Base-by-base conservation (phyloP, 192 early-diverging fungal species). In the Coemansia aciculifera region DNA sequence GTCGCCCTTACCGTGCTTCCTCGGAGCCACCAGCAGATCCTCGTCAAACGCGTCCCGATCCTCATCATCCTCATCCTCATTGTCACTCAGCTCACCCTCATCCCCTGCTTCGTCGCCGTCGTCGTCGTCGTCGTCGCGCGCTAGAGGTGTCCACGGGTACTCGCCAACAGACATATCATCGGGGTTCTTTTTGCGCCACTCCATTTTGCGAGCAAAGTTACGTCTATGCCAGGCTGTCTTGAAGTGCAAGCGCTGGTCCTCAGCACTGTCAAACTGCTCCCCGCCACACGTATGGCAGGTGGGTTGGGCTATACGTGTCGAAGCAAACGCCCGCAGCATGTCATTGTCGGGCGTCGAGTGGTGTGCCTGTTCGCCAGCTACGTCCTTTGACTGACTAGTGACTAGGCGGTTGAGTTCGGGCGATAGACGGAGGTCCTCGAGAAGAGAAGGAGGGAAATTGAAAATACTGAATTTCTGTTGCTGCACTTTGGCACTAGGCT, bases 271-370 rank as follows among this genome's bases (percentile, higher is more conserved):
- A 69, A 83, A 83, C 60, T 66, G 69, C n/a, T 67, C 43, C 0
- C 76, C 75, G 6, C 79, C 79, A 54, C 79, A 82, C 3, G 74
- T 71, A 23, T 74, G 64, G 62, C 79, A 82, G 1, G 64, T 66
- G 0, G 79, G 42, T 17, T 37, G 38, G 4, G 74, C 74, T 27
- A 77, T 15, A 2, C 79, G 71, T 11, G 59, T 71, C 2, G 72
- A 38, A 6, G 64, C 77, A 32, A 79, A 65, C 12, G 59, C 68
- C 31, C 31, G 36, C 3, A 34, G 0, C n/a, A 73, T 34, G 1
- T 7, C 59, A 12, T 46, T 31, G 19, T 10, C 24, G 24, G 3
- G 51, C 11, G 24, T 27, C 24, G 24, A 27, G 24, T 27, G 24
- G 24, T 27, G 24, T 1, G 21, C 51, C 7, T 24, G 23, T 52